Base-by-base conservation (phyloP, 2,329 filamentous ascomycete species). In the Aspergillus sergii region DNA sequence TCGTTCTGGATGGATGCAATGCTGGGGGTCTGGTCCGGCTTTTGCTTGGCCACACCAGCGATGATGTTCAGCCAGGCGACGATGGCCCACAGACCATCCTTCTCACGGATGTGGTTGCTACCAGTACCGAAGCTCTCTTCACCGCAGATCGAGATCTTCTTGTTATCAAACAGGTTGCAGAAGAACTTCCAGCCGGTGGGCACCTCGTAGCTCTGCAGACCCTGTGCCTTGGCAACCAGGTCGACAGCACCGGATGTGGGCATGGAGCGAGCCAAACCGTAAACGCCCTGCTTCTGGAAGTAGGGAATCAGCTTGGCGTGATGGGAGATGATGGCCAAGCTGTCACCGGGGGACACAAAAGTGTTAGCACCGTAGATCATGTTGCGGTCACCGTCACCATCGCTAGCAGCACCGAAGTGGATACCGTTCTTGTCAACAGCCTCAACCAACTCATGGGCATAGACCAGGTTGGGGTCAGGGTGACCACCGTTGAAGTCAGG, bases 121-220 rank as follows among this genome's bases (percentile, higher is more conserved):
- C 95, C 95, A 12, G 95, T 99, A 70, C 95, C 95, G 79, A 99
- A 99, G 68, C 91, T 95, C 86, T 99, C 95, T 82, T 99, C 95
- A 63, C 95, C 95, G 76, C 95, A 99, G 78, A 99, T 99, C 75
- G 95, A 97, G 76, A 97, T 90, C 86, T 96, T 97, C 82, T 96
- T 85, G 69, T 92, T 91, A 75, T 97, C 94, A 74, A 97, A 97
- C 63, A 97, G 86, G 72, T 93, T 93, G 77, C 94, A 97, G 89
- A 97, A 97, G 86, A 97, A 97, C 81, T 97, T 97, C 95, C 95
- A 99, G 73, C 95, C 95, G 0, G 95, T 99, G 43, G 95, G 95
- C 1, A 99, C 95, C 81, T 99, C 95, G 82, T 99, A 99, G 81
- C 88, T 91, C 82, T 92, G 84, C 48, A 99, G 86, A 41, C 91